Conservation (phyloP, 2,329 filamentous ascomycete species). For the Aspergillus pseudotamarii region DNA sequence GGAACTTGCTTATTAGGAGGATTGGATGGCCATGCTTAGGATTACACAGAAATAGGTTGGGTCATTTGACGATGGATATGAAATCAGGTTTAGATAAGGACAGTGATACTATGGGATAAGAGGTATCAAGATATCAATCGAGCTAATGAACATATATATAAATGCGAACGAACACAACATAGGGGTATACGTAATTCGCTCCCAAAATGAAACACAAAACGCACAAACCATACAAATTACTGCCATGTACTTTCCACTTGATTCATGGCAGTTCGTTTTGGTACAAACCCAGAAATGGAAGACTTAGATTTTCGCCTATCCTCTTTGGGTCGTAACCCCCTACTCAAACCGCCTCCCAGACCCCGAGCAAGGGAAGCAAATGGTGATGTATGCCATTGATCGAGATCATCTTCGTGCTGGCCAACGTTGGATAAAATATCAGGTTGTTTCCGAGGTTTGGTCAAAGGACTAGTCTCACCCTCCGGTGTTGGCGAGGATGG, state of each 20-base stretch:
- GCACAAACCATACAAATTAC: conserved; percentile 1
- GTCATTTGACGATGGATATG: background rate
- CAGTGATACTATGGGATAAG: background rate
- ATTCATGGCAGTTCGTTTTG: conserved; percentile 28
- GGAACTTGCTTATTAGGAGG: background rate
- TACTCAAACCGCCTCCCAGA: conserved; percentile 45
- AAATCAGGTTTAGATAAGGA: background rate
- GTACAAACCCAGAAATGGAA: conserved; percentile 20
- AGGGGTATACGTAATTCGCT: conserved; percentile 9
- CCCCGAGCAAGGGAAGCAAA: conserved; percentile 46
- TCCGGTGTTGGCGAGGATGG: conserved; percentile 18
- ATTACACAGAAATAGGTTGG: background rate
- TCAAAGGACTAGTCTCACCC: conserved; percentile 23
- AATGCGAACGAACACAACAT: background rate
- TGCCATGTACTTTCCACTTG: conserved; percentile 25
- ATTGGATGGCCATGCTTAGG: background rate
- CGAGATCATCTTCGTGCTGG: conserved; percentile 39
- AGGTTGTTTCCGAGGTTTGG: conserved; percentile 21
- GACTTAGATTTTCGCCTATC: conserved; percentile 31
- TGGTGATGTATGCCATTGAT: conserved; percentile 40
- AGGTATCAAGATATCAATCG: background rate
- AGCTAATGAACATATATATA: background rate
- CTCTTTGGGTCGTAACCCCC: conserved; percentile 39
- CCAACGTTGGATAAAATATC: conserved; percentile 21
- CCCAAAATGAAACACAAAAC: conserved; percentile 2